Evolutionary conservation across 2,329 filamentous ascomycete genomes (phyloP), one percentile per base, ranked within the genome.

Genomic region (Ophiostoma triangulosporum): DNA sequence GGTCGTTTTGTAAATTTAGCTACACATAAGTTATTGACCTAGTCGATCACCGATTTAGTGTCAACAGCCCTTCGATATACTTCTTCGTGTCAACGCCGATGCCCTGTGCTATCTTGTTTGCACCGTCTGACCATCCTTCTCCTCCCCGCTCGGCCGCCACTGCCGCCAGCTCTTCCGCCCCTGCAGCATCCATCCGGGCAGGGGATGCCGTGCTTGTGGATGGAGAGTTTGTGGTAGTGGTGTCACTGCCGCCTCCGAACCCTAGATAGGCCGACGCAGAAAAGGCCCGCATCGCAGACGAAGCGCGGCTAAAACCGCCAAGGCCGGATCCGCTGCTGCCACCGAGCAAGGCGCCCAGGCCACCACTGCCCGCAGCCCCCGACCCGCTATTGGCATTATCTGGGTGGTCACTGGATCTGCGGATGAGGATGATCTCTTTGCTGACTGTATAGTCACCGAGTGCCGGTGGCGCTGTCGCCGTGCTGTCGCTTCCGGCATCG

Each of bases 81-180:
- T 76, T 77, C 65, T 81, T 76, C 29, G 85, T 87, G 70, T 90
- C 86, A 32, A 89, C 75, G 0, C 86, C 86, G 58, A 90, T 87
- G 0, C 85, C 86, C 62, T 86, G 81, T 0, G 78, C 80, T 58
- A 88, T 65, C 53, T 76, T 75, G 20, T 73, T 76, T 1, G 81
- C 77, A 3, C 78, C 78, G 24, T 76, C 77, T 45, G 73, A 61
- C 72, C 77, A 70, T 54, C 73, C 46, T 3, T 22, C 56, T 29
- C 38, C 46, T 17, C 27, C 36, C 9, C 26, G 17, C 14, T 22
- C 48, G 29, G 52, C 48, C 15, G 29, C 68, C 63, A 53, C 61
- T 57, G 54, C 66, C 63, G 32, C 65, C 60, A 31, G 66, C 64
- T 33, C 70, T n/a, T 51, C 38, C 0, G 22, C 53, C 2, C 49